phyloP scores from a whole-genome alignment of 768 basidiomycete species.

The Psilocybe tampanensis region DNA sequence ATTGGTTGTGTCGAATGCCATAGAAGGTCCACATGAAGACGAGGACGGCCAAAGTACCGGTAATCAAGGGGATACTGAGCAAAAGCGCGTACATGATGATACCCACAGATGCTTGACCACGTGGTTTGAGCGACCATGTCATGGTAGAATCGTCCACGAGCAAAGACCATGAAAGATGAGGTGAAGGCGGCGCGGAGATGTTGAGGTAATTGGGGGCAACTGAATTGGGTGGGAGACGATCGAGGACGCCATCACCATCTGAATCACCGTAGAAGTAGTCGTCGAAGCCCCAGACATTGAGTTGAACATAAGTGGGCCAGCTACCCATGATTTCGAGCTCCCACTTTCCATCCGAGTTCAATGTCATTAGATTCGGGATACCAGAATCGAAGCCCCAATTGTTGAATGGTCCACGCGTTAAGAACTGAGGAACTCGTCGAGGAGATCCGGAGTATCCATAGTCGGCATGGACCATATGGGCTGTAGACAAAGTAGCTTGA shows the following conservation, averaged over 20 bases:
- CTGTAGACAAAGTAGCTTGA: slow-evolving; percentile 57
- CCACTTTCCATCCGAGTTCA: slow-evolving; percentile 70
- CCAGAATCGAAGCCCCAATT: slow-evolving; percentile 91
- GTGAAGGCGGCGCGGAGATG: slow-evolving; percentile 87
- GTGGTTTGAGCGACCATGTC: slow-evolving; percentile 79
- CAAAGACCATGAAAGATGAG: slow-evolving; percentile 88
- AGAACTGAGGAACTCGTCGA: slow-evolving; percentile 84
- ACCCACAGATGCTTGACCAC: slow-evolving; percentile 78
- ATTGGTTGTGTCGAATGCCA: slow-evolving; percentile 92
- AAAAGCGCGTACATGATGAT: slow-evolving; percentile 89
- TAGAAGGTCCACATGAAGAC: slow-evolving; percentile 97
- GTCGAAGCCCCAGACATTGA: slow-evolving; percentile 91
- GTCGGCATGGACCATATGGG: slow-evolving; percentile 80
- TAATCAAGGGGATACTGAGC: slow-evolving; percentile 80
- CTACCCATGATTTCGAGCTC: slow-evolving; percentile 86
- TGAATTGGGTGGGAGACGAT: slow-evolving; percentile 89
- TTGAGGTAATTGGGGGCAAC: slow-evolving; percentile 87
- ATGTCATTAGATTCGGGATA: slow-evolving; percentile 67
- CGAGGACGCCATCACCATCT: slow-evolving; percentile 85
- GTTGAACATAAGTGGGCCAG: slow-evolving; percentile 89
- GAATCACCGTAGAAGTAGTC: slow-evolving; percentile 92
- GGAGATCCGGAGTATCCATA: slow-evolving; percentile 51
- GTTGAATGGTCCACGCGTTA: slow-evolving; percentile 90
- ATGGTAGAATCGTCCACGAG: slow-evolving; percentile 76
- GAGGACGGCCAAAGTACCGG: slow-evolving; percentile 78